These are phyloP conservation scores for Euphorbia pulcherrima DNA, from an alignment of 345 rosid genomes.

Conservation along the genomic window DNA sequence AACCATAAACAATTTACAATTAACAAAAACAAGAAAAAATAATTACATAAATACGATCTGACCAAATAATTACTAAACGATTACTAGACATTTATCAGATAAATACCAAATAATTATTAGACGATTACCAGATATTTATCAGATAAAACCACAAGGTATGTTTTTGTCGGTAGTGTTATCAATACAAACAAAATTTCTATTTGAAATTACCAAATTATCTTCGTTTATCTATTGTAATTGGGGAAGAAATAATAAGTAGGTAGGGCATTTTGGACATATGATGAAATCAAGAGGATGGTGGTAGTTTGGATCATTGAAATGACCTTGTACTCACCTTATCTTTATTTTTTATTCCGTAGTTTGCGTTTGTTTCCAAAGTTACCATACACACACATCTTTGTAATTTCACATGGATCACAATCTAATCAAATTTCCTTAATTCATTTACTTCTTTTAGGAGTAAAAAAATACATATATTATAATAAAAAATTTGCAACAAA, in stretches of 20 bases:
- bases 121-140: too few relatives aligned
- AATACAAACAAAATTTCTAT: not conserved
- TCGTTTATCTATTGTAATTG: slow-evolving; percentile 21
- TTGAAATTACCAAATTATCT: slow-evolving; percentile 19
- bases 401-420: slow-evolving; percentile 1
- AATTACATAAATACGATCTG: too few relatives aligned
- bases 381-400: slow-evolving; percentile 19
- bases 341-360: slow-evolving; percentile 48
- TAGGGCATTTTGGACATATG: slow-evolving; percentile 29
- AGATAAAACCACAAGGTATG: too few relatives aligned
- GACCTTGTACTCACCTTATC: slow-evolving; percentile 57
- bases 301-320: slow-evolving; percentile 56
- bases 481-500: too few relatives aligned
- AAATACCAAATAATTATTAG: too few relatives aligned
- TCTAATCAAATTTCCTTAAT: not conserved
- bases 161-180: slow-evolving; percentile 15
- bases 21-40: too few relatives aligned
- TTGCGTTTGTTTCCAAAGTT: slow-evolving; percentile 44
- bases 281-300: slow-evolving; percentile 33
- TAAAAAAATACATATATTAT: too few relatives aligned
- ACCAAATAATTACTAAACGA: too few relatives aligned
- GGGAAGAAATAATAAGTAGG: slow-evolving; percentile 6
- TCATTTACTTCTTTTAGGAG: not conserved
- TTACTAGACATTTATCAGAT: too few relatives aligned
- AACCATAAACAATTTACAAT: too few relatives aligned